Evolutionary conservation across 305 asterid genomes (phyloP).

Genomic region (Solanum hybrid): DNA sequence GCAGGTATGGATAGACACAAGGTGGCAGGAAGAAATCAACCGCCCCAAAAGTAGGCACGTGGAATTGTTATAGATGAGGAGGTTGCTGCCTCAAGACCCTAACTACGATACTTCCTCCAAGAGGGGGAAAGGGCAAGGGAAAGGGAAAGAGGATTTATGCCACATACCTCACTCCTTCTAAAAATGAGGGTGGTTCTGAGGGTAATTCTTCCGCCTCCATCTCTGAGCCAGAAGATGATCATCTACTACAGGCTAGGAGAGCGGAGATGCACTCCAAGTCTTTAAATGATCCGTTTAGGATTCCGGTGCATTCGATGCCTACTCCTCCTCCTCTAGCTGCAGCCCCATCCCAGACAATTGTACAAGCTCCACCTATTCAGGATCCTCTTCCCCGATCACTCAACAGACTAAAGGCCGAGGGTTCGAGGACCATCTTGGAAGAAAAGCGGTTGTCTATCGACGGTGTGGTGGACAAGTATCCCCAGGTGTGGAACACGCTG

Average conservation of each 20-base stretch:
- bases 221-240: background rate
- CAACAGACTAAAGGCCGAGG: background rate
- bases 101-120: too few species aligned
- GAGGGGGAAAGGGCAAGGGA: too few species aligned
- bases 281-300: background rate
- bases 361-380: background rate
- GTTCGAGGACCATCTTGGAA: background rate
- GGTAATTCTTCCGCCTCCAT: background rate
- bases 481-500: background rate
- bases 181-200: background rate
- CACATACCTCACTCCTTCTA: too few species aligned
- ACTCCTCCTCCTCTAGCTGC: background rate
- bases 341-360: background rate
- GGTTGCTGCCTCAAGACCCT: too few species aligned
- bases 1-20: too few species aligned
- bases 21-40: too few species aligned
- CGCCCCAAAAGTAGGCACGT: too few species aligned
- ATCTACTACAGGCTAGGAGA: background rate
- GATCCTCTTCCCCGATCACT: background rate
- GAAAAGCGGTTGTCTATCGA: background rate
- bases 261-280: background rate
- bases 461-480: background rate
- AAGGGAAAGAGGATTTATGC: too few species aligned
- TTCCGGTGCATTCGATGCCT: background rate
- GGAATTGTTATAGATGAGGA: too few species aligned